Conservation (phyloP, 2,329 filamentous ascomycete genomes). For the Penicillium sp. region DNA sequence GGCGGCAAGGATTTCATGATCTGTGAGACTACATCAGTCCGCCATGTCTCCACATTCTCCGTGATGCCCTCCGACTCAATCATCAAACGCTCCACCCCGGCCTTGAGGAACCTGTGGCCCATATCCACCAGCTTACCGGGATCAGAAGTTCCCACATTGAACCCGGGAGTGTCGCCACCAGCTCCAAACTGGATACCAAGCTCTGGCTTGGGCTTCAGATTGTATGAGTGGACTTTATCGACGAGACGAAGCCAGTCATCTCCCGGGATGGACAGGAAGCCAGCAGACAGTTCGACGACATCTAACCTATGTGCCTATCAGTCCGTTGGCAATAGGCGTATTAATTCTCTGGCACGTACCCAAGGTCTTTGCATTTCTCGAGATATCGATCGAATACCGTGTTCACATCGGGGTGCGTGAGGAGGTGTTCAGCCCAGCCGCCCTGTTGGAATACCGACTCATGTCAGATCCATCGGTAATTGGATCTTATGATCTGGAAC, state of each 20-base stretch:
- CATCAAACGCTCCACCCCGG: slow-evolving; percentile 57
- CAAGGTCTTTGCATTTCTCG: slow-evolving; percentile 52
- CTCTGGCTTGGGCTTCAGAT: slow-evolving; percentile 55
- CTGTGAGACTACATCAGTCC: slow-evolving; percentile 55
- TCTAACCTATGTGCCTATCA: slow-evolving; percentile 44
- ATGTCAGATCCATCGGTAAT: background rate
- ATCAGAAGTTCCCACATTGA: slow-evolving; percentile 51
- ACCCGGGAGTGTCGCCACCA: slow-evolving; percentile 53
- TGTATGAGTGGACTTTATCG: slow-evolving; percentile 48
- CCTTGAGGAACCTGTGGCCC: slow-evolving; percentile 51
- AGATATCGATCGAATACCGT: slow-evolving; percentile 54
- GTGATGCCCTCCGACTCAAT: slow-evolving; percentile 62
- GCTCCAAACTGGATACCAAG: slow-evolving; percentile 59
- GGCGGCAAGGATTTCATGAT: slow-evolving; percentile 53
- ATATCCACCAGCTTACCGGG: slow-evolving; percentile 51
- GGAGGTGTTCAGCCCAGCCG: slow-evolving; percentile 56
- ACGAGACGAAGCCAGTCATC: slow-evolving; percentile 56
- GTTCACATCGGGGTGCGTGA: slow-evolving; percentile 48
- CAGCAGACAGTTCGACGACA: slow-evolving; percentile 54
- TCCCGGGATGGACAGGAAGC: slow-evolving; percentile 55
- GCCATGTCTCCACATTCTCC: slow-evolving; percentile 56
- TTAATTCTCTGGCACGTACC: slow-evolving; percentile 27
- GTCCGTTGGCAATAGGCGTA: background rate
- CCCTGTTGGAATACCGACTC: slow-evolving; percentile 35
- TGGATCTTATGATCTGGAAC: background rate